Evolutionary conservation across 805 yeast genomes (phyloP).

Genomic region (Jamesozyma piceae): DNA sequence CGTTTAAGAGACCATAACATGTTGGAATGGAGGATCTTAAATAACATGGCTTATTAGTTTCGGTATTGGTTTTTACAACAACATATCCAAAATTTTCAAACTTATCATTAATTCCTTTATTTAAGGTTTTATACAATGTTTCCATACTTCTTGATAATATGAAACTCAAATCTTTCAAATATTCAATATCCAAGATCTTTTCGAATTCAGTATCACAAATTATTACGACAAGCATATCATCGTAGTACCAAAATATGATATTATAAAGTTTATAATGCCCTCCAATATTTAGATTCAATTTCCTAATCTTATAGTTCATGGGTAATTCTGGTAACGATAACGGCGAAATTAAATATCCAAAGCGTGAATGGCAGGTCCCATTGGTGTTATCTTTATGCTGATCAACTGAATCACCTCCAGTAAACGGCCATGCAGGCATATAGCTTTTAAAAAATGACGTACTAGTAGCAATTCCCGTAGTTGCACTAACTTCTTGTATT

Average conservation of each 20-base stretch:
- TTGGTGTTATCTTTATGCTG: neutral
- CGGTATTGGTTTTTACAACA: conserved; percentile 8
- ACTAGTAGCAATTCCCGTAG: conserved; percentile 27
- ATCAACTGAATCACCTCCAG: neutral
- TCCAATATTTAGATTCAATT: conserved; percentile 14
- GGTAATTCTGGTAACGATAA: conserved; percentile 19
- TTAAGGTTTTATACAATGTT: conserved; percentile 12
- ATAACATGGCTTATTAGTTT: neutral
- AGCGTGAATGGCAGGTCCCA: conserved; percentile 7
- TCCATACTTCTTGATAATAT: conserved; percentile 17
- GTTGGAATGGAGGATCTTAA: conserved; percentile 22
- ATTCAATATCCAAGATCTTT: conserved; percentile 23
- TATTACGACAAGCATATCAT: conserved; percentile 20
- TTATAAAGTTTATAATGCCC: conserved; percentile 11
- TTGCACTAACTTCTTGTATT: conserved; percentile 28
- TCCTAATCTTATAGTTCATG: conserved; percentile 16
- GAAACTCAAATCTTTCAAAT: conserved; percentile 20
- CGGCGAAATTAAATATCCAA: conserved; percentile 28
- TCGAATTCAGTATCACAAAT: conserved; percentile 19
- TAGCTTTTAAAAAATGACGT: conserved; percentile 23
- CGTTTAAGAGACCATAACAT: conserved; percentile 6
- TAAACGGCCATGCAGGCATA: conserved; percentile 18
- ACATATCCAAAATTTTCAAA: conserved; percentile 20
- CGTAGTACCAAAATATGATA: conserved; percentile 26
- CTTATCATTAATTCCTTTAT: neutral